These are phyloP conservation scores for Endocarpon pusillum DNA, from an alignment of 495 filamentous ascomycete species.

Conservation along the genomic window DNA sequence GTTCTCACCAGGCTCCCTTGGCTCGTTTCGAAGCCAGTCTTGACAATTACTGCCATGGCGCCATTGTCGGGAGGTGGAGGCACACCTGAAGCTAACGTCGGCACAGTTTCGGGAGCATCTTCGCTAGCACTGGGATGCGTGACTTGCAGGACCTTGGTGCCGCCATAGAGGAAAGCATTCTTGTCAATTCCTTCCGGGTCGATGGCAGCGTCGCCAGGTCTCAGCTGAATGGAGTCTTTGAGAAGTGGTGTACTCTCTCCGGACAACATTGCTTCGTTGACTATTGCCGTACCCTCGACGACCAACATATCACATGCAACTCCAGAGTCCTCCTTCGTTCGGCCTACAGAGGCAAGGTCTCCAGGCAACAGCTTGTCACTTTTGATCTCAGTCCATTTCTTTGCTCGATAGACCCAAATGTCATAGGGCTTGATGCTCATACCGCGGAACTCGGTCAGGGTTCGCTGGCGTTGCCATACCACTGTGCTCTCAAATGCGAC, in stretches of 20 bases:
- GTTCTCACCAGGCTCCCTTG: slow-evolving; percentile 94
- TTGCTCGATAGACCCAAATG: slow-evolving; percentile 71
- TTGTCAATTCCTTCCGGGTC: slow-evolving; percentile 90
- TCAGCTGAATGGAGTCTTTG: slow-evolving; percentile 89
- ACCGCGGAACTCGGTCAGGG: slow-evolving; percentile 90
- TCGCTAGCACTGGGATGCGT: slow-evolving; percentile 60
- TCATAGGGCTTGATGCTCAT: slow-evolving; percentile 99
- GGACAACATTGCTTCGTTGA: slow-evolving; percentile 98
- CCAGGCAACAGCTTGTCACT: slow-evolving; percentile 92
- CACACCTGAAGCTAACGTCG: slow-evolving; percentile 53
- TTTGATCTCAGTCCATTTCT: slow-evolving; percentile 73
- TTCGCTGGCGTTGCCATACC: slow-evolving; percentile 95
- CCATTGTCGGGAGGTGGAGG: slow-evolving; percentile 72
- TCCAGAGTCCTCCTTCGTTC: slow-evolving; percentile 92
- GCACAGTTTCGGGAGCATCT: slow-evolving; percentile 43
- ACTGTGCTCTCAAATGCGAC: slow-evolving; percentile 96
- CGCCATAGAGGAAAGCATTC: slow-evolving; percentile 87
- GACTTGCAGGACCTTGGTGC: slow-evolving; percentile 93
- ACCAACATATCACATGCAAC: slow-evolving; percentile 95
- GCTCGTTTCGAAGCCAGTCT: slow-evolving; percentile 97
- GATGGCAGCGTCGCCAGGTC: slow-evolving; percentile 66
- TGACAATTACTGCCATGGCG: slow-evolving; percentile 83
- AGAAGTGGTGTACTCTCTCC: slow-evolving; percentile 93
- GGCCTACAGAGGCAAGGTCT: slow-evolving; percentile 85
- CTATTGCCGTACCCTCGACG: slow-evolving; percentile 87